Evolutionary conservation across 2,329 filamentous ascomycete genomes (phyloP).

Genomic region (Talaromyces sp.): DNA sequence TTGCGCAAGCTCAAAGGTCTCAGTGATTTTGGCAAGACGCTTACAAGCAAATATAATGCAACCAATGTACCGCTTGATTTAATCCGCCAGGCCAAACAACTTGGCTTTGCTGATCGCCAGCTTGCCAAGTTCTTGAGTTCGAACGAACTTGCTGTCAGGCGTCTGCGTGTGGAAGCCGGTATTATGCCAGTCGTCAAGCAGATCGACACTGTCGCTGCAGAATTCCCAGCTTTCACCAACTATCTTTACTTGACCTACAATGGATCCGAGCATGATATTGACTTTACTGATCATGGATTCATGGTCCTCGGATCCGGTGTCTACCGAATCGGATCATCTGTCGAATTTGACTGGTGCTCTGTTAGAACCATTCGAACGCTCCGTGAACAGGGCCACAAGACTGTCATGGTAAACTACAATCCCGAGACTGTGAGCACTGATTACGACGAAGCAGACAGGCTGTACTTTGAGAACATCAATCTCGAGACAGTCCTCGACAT

Average conservation of each 20-base stretch:
- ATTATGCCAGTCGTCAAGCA: conserved; percentile 92
- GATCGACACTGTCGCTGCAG: conserved; percentile 95
- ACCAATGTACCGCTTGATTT: conserved; percentile 59
- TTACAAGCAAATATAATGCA: conserved; percentile 61
- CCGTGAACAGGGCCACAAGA: conserved; percentile 78
- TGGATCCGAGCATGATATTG: conserved; percentile 74
- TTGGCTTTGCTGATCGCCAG: conserved; percentile 92
- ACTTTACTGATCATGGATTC: conserved; percentile 81
- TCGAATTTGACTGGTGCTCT: conserved; percentile 99
- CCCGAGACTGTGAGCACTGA: conserved; percentile 87
- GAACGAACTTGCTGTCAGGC: conserved; percentile 84
- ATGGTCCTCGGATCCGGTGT: conserved; percentile 97
- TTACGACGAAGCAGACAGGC: conserved; percentile 85
- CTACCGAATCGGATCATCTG: conserved; percentile 93
- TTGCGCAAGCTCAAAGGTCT: conserved; percentile 83
- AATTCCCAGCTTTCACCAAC: conserved; percentile 91
- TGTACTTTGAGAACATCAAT: conserved; percentile 96
- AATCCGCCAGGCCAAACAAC: conserved; percentile 78
- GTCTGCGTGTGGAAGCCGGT: conserved; percentile 74
- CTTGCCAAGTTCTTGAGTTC: conserved; percentile 91
- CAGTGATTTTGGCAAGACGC: conserved; percentile 77
- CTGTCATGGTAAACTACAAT: conserved; percentile 93
- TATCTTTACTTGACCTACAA: conserved; percentile 98
- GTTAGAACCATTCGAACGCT: conserved; percentile 90
- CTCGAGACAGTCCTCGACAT: conserved; percentile 88